Base-by-base conservation (phyloP, 352 stramenopile genomes). In the Globisporangium perplexum region DNA sequence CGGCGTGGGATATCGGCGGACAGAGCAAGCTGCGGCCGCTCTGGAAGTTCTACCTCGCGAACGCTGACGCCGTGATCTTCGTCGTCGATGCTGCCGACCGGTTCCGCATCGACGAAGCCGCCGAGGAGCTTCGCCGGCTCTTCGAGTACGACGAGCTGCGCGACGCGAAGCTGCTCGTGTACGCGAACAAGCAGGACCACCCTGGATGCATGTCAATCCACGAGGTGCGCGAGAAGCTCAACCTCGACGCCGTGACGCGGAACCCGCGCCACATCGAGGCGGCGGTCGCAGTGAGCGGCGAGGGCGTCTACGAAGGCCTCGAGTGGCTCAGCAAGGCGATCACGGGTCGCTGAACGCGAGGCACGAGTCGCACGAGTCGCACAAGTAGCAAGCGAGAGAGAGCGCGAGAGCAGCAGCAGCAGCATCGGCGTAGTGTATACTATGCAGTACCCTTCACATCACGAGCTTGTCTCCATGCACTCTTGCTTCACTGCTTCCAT, bases 1-100 rank as follows among this genome's bases (percentile, higher is more conserved):
- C 69, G 7, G 72, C 73, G 17, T 96, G 83, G 83, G 86, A 96
- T 62, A 69, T 96, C 17, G 81, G 84, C 12, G 84, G 80, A 0
- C 72, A 90, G 42, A 66, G 81, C 43, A 89, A 83, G 47, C 43
- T 96, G 18, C 76, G 86, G 5, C 50, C 60, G 11, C 61, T 95
- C 4, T 96, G 77, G 81, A 59, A 63, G 18, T 76, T 93, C 53
- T 95, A 96, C 66, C 86, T 76, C 49, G 33, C 70, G 5, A 62
- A 74, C 50, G 74, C 72, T 0, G 65, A 90, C 47, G 86, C 64
- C 3, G 48, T 96, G n/a, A 91, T 96, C 57, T 96, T 88, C 51
- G 83, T 95, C 24, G 66, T 95, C 24, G 85, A 95, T 48, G 77
- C 69, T 3, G 65, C 60, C 26, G 81, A 93, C 66, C 50, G 47